These are phyloP conservation scores for Hyaloperonospora arabidopsidis DNA, from an alignment of 352 stramenopile genomes.

Conservation along the genomic window DNA sequence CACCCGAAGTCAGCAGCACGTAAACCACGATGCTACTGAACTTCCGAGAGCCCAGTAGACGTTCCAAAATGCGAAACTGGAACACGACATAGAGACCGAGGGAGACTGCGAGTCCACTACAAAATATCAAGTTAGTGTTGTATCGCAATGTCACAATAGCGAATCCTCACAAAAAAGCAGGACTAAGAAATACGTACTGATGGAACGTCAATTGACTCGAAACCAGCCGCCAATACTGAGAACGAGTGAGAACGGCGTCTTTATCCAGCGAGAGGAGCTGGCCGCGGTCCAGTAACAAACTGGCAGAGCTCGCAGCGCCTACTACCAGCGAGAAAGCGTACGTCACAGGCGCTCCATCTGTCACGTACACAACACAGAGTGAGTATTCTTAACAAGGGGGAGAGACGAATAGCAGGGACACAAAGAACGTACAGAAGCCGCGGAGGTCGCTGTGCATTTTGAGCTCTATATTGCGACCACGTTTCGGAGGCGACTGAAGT, in stretches of 20 bases:
- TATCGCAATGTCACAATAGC: conserved; percentile 1
- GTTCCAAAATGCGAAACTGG: conserved; percentile 77
- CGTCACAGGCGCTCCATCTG: conserved; percentile 73
- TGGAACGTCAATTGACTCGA: conserved; percentile 70
- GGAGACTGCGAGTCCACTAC: conserved; percentile 63
- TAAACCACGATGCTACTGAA: conserved; percentile 75
- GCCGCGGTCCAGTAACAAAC: conserved; percentile 52
- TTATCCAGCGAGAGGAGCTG: conserved; percentile 42
- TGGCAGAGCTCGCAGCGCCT: conserved; percentile 56
- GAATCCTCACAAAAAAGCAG: conserved; percentile 8
- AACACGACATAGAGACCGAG: conserved; percentile 82
- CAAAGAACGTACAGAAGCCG: conserved; percentile 60
- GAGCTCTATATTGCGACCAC: conserved; percentile 8
- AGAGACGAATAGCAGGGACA: background rate
- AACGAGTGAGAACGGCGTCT: conserved; percentile 44
- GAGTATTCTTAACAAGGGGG: background rate
- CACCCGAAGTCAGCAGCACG: conserved; percentile 40
- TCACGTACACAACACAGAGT: background rate
- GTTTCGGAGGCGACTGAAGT: conserved; percentile 13
- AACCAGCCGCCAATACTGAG: conserved; percentile 64
- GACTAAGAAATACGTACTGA: conserved; percentile 35
- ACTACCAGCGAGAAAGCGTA: conserved; percentile 68
- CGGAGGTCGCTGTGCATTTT: conserved; percentile 70
- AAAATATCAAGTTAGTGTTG: conserved; percentile 9
- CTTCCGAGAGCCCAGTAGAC: conserved; percentile 80